Conservation (phyloP, 2,329 filamentous ascomycete genomes). For the Pestalotiopsis sp. region DNA sequence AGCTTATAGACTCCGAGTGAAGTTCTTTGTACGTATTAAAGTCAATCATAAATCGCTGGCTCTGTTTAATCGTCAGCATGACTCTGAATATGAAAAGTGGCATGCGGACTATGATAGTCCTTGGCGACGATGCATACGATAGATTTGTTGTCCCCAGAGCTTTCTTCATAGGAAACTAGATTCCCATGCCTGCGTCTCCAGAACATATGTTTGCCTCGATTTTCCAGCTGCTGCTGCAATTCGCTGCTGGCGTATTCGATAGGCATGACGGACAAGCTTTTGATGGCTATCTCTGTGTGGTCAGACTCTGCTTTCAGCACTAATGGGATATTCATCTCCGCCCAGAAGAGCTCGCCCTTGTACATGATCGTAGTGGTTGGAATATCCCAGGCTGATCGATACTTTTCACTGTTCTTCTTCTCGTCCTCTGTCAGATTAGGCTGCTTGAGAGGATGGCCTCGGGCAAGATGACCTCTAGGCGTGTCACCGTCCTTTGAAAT, state of each 20-base stretch:
- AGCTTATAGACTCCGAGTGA: slow-evolving; percentile 13
- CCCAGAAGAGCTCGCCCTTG: neutral
- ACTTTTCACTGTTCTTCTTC: neutral
- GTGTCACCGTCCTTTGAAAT: neutral
- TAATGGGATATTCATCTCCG: neutral
- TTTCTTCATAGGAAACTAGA: neutral
- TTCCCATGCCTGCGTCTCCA: neutral
- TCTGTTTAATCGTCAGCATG: neutral
- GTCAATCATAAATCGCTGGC: slow-evolving; percentile 19
- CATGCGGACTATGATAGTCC: neutral
- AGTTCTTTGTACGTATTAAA: slow-evolving; percentile 18
- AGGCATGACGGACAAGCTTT: neutral
- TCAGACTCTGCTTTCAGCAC: neutral
- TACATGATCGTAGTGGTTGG: neutral
- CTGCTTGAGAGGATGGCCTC: neutral
- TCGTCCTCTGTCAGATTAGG: neutral
- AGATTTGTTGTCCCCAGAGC: neutral
- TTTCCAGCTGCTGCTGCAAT: neutral
- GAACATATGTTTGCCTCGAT: neutral
- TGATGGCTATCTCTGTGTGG: neutral
- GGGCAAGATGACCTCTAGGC: neutral
- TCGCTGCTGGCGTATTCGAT: neutral
- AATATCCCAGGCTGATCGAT: neutral
- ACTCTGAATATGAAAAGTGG: too few relatives aligned
- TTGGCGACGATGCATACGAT: neutral